Base-by-base conservation (phyloP, 441 rosid species). In the Geranium incanum region DNA sequence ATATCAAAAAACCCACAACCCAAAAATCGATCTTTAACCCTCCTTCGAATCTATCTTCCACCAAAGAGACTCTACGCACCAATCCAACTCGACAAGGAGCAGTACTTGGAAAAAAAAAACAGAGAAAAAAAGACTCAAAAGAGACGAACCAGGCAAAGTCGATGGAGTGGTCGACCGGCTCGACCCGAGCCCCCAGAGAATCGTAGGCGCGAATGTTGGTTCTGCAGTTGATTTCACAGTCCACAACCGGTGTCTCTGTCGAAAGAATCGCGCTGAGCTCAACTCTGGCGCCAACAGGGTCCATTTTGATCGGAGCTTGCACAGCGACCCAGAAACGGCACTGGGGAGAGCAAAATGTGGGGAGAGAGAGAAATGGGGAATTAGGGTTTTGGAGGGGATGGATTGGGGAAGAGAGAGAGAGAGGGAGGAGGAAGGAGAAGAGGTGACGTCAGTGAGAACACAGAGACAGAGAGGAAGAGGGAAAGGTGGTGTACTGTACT, bases 121-220 rank as follows among this genome's bases (percentile, higher is more conserved):
- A 50, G 16, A 70, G 4, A 59, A 36, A 16, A 15, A 55, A 15
- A 4, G 12, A 6, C 2, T 0, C 13, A 13, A 70, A 9, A 59
- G 50, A 45, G 19, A 68, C 62, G 6, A 65, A 70, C 77, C 77
- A 66, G n/a, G 33, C 4, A 33, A 36, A 75, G n/a, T 13, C 0
- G 73, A 74, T 12, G n/a, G 43, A 57, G 41, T 50, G 52, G 19
- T 15, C 70, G 21, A 50, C 59, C 55, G 16, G 62, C 23, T 12
- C 3, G 28, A 48, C 23, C 23, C 3, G n/a, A 11, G 9, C 1
- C 13, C 59, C 11, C 11, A n/a, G 5, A 36, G 23, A 0, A 3
- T 3, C 68, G 66, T 12, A 21, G 57, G 43, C 23, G 52, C 55
- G 43, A 8, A 0, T 2, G 77, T 43, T 8, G 50, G 50, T 43